These are phyloP conservation scores for Beauveria asiatica DNA, from an alignment of 2,329 filamentous ascomycete species.

Conservation along the genomic window DNA sequence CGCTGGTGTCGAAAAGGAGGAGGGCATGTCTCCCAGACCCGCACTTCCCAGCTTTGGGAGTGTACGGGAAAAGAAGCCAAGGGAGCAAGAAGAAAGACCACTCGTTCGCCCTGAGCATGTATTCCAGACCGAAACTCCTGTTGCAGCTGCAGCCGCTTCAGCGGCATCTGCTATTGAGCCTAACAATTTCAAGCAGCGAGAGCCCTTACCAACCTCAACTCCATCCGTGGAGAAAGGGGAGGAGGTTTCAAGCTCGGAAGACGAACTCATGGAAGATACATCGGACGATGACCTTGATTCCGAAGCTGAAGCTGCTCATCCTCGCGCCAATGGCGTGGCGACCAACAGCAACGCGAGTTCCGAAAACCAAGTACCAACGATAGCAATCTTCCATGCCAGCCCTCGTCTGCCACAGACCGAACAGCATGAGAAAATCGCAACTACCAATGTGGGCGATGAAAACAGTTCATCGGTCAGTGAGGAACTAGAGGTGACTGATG, in stretches of 20 bases:
- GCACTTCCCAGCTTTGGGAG: slow-evolving; percentile 69
- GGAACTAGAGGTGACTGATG: slow-evolving; percentile 8
- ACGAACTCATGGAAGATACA: slow-evolving; percentile 17
- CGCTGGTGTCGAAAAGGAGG: slow-evolving; percentile 47
- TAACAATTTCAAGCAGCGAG: slow-evolving; percentile 19
- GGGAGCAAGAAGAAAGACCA: slow-evolving; percentile 45
- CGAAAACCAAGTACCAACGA: slow-evolving; percentile 28
- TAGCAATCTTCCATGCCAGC: slow-evolving; percentile 37
- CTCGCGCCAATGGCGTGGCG: slow-evolving; percentile 6
- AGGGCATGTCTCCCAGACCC: slow-evolving; percentile 66
- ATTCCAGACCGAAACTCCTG: slow-evolving; percentile 12
- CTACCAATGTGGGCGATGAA: slow-evolving; percentile 45
- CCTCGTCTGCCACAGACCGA: slow-evolving; percentile 20
- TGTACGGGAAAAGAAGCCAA: slow-evolving; percentile 53
- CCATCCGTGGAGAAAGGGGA: slow-evolving; percentile 60
- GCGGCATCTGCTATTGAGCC: slow-evolving; percentile 11
- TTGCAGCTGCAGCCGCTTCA: background rate
- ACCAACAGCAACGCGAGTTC: background rate
- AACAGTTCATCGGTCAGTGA: slow-evolving; percentile 11
- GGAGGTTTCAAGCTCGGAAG: slow-evolving; percentile 35
- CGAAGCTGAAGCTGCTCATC: slow-evolving; percentile 3
- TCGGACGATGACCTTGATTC: slow-evolving; percentile 9
- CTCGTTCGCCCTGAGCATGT: slow-evolving; percentile 45
- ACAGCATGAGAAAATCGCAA: slow-evolving; percentile 14
- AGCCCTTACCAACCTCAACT: slow-evolving; percentile 63